phyloP scores from a whole-genome alignment of 768 basidiomycete species.

The Jaapia argillacea region DNA sequence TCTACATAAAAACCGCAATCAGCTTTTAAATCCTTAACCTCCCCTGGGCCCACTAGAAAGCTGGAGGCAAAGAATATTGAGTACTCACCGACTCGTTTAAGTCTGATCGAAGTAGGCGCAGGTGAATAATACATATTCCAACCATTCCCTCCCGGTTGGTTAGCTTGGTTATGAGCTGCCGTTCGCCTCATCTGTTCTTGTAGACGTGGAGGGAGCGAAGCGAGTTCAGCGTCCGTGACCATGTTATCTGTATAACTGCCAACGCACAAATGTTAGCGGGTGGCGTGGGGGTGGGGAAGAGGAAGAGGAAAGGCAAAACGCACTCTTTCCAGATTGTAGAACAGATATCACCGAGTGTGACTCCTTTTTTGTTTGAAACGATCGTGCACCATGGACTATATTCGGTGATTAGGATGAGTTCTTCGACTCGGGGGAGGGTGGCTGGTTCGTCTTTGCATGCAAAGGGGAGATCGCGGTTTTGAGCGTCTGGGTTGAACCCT shows the following conservation, averaged over 20 bases:
- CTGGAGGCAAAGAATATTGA: neutral
- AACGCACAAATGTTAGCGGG: conserved; percentile 1
- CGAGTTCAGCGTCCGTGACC: conserved; percentile 59
- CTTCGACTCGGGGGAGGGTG: conserved; percentile 26
- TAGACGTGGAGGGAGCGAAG: conserved; percentile 44
- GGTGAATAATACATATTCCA: conserved; percentile 41
- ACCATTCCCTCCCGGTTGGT: conserved; percentile 18
- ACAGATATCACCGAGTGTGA: conserved; percentile 72
- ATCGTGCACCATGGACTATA: conserved; percentile 74
- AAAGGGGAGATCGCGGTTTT: conserved; percentile 50
- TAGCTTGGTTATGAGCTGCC: conserved; percentile 31
- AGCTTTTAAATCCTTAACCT: conserved; percentile 1
- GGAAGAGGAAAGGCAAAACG: too few species aligned
- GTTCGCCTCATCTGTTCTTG: conserved; percentile 67
- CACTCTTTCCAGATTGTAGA: conserved; percentile 69
- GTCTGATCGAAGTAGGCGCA: conserved; percentile 31
- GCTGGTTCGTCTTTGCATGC: conserved; percentile 27
- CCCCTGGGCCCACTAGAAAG: neutral
- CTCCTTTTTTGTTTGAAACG: conserved; percentile 60
- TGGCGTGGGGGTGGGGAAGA: neutral
- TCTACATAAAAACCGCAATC: conserved; percentile 28
- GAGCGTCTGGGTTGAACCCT: conserved; percentile 50
- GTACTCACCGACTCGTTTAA: conserved; percentile 54
- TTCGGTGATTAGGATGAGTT: conserved; percentile 26
- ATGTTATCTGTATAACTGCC: conserved; percentile 58